A percentile compares a stretch with the other conserved stretches of the same genome.
Evolutionary conservation across 108 stramenopile species (phyloP).

Genomic region (Cyclotella choctawhatcheeana): DNA sequence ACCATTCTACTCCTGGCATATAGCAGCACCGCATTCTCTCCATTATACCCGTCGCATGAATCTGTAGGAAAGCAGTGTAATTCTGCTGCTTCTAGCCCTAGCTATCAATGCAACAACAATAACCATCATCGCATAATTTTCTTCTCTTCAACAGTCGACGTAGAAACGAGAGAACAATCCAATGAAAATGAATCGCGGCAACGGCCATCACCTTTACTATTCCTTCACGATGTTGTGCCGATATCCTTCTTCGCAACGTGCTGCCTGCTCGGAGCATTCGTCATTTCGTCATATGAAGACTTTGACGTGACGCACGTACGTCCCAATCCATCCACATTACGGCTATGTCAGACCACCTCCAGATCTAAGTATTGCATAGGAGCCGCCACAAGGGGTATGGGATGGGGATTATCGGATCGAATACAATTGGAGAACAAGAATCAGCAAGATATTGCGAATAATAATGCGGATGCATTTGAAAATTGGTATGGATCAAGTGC

Average conservation of each 20-base stretch:
- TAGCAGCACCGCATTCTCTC: no score
- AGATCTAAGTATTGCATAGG: constrained; percentile 27
- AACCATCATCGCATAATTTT: no score
- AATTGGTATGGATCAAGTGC: constrained; percentile 51
- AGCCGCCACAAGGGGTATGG: constrained; percentile 50
- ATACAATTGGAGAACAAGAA: no score
- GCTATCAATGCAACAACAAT: neutral
- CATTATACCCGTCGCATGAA: no score
- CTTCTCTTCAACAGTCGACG: neutral
- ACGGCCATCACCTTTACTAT: neutral
- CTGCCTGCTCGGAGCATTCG: constrained; percentile 28
- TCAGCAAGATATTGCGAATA: neutral
- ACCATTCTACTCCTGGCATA: no score
- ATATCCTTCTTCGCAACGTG: constrained; percentile 21
- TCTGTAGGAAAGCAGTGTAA: no score
- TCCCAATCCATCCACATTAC: constrained; percentile 45
- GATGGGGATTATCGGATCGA: constrained; percentile 37
- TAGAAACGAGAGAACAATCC: neutral
- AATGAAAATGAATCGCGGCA: neutral
- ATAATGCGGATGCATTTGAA: constrained; percentile 23
- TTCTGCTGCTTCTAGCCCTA: neutral
- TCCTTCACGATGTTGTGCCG: constrained; percentile 16
- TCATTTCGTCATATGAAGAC: constrained; percentile 55
- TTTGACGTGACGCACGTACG: constrained; percentile 54
- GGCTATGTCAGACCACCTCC: constrained; percentile 24